Evolutionary conservation across 2,329 filamentous ascomycete genomes (phyloP).

Genomic region (Trichocomaceae sp.): DNA sequence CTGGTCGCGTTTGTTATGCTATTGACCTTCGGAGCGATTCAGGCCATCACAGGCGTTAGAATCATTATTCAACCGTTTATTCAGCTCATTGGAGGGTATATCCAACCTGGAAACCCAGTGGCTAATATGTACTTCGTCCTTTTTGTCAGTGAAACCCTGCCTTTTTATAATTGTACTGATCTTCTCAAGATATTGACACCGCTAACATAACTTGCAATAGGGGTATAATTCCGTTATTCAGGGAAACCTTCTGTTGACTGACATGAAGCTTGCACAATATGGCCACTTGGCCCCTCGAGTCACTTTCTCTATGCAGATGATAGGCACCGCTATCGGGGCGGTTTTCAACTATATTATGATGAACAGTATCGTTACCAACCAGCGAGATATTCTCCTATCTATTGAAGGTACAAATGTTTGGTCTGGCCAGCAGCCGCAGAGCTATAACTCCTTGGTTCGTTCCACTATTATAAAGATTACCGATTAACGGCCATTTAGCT

Average conservation of each 20-base stretch:
- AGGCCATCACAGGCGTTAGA: conserved; percentile 47
- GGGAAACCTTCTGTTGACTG: background rate
- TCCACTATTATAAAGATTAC: background rate
- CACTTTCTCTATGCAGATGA: background rate
- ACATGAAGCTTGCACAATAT: background rate
- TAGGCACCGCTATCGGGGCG: background rate
- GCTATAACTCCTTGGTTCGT: background rate
- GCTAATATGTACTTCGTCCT: conserved; percentile 52
- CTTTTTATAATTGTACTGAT: background rate
- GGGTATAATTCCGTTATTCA: background rate
- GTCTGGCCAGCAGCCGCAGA: background rate
- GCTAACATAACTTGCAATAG: background rate
- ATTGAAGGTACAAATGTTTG: background rate
- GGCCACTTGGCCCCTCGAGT: background rate
- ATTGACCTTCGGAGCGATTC: conserved; percentile 24
- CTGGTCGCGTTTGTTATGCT: conserved; percentile 47
- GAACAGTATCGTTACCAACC: background rate
- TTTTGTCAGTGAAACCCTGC: background rate
- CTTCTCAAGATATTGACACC: background rate
- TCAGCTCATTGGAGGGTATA: conserved; percentile 49
- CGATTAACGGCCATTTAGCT: background rate
- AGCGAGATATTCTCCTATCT: background rate
- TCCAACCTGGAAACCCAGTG: conserved; percentile 46
- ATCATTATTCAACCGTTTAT: conserved; percentile 51
- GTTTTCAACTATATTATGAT: background rate